phyloP scores from a whole-genome alignment of 176 grass and related monocot genomes.

The Aegilops umbellulata region DNA sequence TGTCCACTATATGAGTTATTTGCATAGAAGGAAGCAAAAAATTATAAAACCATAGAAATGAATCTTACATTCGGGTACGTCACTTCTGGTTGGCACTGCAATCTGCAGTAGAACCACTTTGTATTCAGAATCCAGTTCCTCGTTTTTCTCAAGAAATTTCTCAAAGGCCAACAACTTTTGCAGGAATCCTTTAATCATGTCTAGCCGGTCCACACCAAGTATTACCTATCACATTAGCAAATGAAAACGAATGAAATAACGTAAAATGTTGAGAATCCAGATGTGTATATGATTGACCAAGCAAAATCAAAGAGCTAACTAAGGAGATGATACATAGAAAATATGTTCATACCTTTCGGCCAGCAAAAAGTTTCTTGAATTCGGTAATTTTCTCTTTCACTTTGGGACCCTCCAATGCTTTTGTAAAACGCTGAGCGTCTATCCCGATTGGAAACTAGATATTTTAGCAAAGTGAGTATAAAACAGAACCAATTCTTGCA shows the following conservation, averaged over 20 bases:
- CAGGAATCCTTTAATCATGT: slow-evolving; percentile 98
- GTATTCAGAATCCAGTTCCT: slow-evolving; percentile 10
- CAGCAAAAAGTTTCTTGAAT: slow-evolving; percentile 6
- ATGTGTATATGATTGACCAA: too few relatives aligned
- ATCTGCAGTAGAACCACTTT: slow-evolving; percentile 94
- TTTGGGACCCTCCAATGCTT: slow-evolving; percentile 49
- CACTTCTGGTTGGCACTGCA: slow-evolving; percentile 92
- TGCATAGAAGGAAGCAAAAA: not conserved
- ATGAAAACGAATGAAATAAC: not conserved
- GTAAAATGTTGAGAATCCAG: too few relatives aligned
- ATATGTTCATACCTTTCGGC: slow-evolving; percentile 61
- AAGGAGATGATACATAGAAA: not conserved
- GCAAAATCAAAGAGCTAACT: too few relatives aligned
- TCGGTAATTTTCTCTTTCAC: too few relatives aligned
- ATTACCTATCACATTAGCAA: slow-evolving; percentile 64
- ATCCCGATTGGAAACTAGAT: slow-evolving; percentile 98
- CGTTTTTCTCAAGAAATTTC: slow-evolving; percentile 86
- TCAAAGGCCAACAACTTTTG: slow-evolving; percentile 98
- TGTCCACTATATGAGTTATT: not conserved
- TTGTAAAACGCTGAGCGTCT: slow-evolving; percentile 64
- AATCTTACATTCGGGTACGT: slow-evolving; percentile 89
- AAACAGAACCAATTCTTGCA: slow-evolving; percentile 28
- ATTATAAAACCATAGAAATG: slow-evolving; percentile 14
- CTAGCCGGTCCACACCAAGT: slow-evolving; percentile 88
- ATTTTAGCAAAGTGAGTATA: slow-evolving; percentile 42